Conservation (phyloP, 2,329 filamentous ascomycete species). For the Xylaria multiplex region DNA sequence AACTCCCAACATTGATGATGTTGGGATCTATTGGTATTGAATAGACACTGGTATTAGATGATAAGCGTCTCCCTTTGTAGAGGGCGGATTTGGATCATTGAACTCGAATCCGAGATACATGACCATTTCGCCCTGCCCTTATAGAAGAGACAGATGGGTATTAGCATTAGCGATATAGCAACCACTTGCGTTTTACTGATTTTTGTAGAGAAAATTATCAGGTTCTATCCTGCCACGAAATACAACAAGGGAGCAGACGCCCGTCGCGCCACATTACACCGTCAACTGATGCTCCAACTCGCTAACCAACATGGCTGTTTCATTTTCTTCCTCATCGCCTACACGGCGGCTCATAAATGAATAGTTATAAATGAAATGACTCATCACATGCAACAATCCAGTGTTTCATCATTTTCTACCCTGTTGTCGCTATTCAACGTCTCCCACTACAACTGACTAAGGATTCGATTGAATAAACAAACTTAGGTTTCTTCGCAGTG, state of each 20-base stretch:
- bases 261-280: constrained; percentile 2
- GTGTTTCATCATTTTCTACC: not conserved
- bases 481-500: not conserved
- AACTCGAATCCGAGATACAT: not conserved
- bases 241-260: not conserved
- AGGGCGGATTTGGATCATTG: constrained; percentile 21
- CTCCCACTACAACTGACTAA: not conserved
- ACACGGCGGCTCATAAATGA: not conserved
- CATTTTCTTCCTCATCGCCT: not conserved
- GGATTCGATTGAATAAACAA: not conserved
- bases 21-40: constrained; percentile 20
- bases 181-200: constrained; percentile 8
- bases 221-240: not conserved
- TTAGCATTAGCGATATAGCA: constrained; percentile 24
- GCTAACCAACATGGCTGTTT: not conserved
- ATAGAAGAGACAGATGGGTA: constrained; percentile 12
- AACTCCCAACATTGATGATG: constrained; percentile 9
- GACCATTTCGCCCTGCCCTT: constrained; percentile 5
- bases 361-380: not conserved
- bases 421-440: not conserved
- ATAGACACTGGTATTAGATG: constrained; percentile 27
- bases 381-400: not conserved
- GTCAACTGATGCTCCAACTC: not conserved
- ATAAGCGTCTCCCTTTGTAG: constrained; percentile 17
- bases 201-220: not conserved